phyloP scores from a whole-genome alignment of 352 stramenopile species.

The Phytophthora sp. region DNA sequence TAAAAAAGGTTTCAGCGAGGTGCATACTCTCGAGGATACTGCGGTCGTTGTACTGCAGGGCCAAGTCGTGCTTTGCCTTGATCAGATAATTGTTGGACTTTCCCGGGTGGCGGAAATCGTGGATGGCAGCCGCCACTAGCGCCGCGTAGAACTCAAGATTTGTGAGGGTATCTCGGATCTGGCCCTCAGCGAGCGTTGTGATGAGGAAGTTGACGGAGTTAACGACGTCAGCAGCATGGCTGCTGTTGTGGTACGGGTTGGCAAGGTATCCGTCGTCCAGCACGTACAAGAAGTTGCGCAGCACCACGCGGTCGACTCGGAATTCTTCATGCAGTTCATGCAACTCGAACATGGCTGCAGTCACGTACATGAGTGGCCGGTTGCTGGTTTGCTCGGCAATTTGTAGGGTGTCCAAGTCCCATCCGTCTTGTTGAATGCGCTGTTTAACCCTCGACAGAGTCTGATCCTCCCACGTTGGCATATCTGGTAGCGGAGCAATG shows the following conservation, averaged over 20 bases:
- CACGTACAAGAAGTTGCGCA: constrained; percentile 83
- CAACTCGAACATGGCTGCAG: constrained; percentile 76
- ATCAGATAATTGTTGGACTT: constrained; percentile 90
- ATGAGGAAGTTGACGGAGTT: constrained; percentile 88
- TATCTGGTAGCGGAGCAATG: constrained; percentile 52
- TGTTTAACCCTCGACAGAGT: constrained; percentile 52
- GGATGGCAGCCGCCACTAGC: constrained; percentile 80
- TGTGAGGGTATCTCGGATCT: constrained; percentile 76
- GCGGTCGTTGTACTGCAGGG: constrained; percentile 85
- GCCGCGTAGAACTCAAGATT: constrained; percentile 84
- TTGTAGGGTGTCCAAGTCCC: constrained; percentile 73
- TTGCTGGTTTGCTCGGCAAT: constrained; percentile 74
- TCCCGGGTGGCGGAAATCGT: constrained; percentile 86
- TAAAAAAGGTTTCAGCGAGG: constrained; percentile 83
- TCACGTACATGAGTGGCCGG: constrained; percentile 81
- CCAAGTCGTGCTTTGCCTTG: constrained; percentile 77
- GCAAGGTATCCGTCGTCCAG: constrained; percentile 77
- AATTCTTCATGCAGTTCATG: constrained; percentile 83
- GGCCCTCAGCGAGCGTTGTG: constrained; percentile 64
- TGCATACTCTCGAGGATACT: constrained; percentile 90
- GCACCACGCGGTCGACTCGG: constrained; percentile 69
- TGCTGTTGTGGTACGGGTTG: constrained; percentile 87
- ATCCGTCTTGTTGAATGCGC: constrained; percentile 67
- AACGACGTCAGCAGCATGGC: constrained; percentile 78
- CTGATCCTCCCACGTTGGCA: constrained; percentile 69